Conservation (phyloP, 1,139 yeast genomes). For the Trichomonascaceae sp. region DNA sequence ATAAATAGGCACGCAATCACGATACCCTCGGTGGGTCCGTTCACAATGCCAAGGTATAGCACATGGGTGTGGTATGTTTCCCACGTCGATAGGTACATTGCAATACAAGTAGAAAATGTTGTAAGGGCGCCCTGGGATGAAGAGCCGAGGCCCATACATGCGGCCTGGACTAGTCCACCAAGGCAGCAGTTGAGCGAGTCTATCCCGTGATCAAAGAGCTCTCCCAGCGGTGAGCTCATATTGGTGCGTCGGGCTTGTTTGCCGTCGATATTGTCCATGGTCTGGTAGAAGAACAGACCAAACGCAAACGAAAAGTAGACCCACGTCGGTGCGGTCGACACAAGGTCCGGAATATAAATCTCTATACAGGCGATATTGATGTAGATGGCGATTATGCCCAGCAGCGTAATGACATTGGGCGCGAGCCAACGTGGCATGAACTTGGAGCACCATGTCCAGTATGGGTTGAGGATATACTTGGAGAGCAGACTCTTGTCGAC, state of each 20-base stretch:
- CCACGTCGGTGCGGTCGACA: constrained; percentile 47
- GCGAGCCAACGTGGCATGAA: constrained; percentile 66
- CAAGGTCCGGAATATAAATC: constrained; percentile 46
- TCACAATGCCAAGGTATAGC: constrained; percentile 49
- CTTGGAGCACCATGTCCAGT: constrained; percentile 57
- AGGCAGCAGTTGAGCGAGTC: constrained; percentile 55
- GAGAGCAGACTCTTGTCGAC: constrained; percentile 61
- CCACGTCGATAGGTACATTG: constrained; percentile 68
- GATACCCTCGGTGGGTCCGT: constrained; percentile 78
- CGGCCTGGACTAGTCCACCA: constrained; percentile 29
- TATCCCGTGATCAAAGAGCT: constrained; percentile 68
- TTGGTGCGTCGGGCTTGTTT: constrained; percentile 70
- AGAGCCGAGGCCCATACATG: constrained; percentile 30
- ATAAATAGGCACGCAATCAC: constrained; percentile 43
- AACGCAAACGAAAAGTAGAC: constrained; percentile 53
- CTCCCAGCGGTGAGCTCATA: constrained; percentile 69
- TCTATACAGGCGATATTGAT: constrained; percentile 41
- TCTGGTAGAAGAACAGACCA: constrained; percentile 65
- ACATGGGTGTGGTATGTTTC: constrained; percentile 70
- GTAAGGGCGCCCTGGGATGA: constrained; percentile 32
- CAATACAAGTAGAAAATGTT: constrained; percentile 52
- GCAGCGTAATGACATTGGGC: constrained; percentile 60
- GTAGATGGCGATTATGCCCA: constrained; percentile 50
- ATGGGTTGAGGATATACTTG: constrained; percentile 48
- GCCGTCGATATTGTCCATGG: constrained; percentile 78